Evolutionary conservation across 768 basidiomycete genomes (phyloP).

Genomic region (Lentinula detonsa): DNA sequence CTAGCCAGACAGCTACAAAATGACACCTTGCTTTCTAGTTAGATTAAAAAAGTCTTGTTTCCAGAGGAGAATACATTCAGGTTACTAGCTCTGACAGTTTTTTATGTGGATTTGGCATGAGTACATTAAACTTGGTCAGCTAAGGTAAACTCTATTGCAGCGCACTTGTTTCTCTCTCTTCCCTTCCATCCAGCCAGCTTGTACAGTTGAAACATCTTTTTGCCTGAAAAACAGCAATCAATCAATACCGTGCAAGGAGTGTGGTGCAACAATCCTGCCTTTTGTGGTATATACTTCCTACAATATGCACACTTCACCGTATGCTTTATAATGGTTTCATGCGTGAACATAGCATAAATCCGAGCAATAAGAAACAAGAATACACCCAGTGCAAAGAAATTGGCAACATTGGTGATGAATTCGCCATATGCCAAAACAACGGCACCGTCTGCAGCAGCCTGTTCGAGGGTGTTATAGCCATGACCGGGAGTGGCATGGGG

Average conservation of each 20-base stretch:
- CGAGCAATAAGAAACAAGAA: constrained; percentile 31
- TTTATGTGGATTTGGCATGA: no score
- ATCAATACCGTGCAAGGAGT: constrained; percentile 10
- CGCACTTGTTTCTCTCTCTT: constrained; percentile 18
- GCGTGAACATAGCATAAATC: constrained; percentile 27
- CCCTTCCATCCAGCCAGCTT: constrained; percentile 36
- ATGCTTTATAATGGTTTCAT: constrained; percentile 36
- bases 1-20: no score
- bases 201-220: constrained; percentile 35
- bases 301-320: constrained; percentile 35
- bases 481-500: background rate
- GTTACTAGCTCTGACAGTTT: no score
- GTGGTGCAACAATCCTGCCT: constrained; percentile 14
- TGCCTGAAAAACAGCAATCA: constrained; percentile 17
- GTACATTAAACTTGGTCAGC: no score
- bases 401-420: constrained; percentile 31
- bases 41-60: no score
- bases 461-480: constrained; percentile 37
- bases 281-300: constrained; percentile 33
- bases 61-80: no score
- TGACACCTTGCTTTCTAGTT: no score
- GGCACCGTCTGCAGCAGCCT: constrained; percentile 39
- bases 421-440: constrained; percentile 32
- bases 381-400: constrained; percentile 32
- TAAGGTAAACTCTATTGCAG: background rate